Conservation (phyloP, 2,329 filamentous ascomycete genomes). For the Stagonosporopsis chrysanthemi region DNA sequence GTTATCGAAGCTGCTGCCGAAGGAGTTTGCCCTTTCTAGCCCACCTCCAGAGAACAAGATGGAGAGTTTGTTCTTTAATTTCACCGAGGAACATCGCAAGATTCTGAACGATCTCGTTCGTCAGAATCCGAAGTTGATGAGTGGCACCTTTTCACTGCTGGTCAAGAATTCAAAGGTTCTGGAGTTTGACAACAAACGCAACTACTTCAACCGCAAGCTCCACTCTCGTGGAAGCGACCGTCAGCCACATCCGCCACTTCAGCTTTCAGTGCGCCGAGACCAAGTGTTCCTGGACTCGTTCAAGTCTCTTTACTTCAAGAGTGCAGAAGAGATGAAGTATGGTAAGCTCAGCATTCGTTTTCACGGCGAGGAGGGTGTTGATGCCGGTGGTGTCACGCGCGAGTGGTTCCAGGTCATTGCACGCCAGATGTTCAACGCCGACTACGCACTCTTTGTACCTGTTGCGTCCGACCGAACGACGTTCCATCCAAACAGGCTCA, state of each 20-base stretch:
- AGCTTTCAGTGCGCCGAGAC: conserved; percentile 88
- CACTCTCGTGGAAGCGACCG: conserved; percentile 74
- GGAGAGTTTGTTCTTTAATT: conserved; percentile 92
- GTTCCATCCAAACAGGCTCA: conserved; percentile 96
- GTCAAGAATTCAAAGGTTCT: conserved; percentile 99
- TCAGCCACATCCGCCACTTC: conserved; percentile 76
- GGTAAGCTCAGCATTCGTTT: conserved; percentile 98
- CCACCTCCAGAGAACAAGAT: conserved; percentile 81
- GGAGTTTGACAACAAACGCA: conserved; percentile 99
- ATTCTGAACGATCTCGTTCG: conserved; percentile 97
- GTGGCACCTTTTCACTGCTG: conserved; percentile 91
- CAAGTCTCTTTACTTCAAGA: conserved; percentile 97
- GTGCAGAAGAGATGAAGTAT: conserved; percentile 96
- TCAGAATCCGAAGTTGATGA: conserved; percentile 98
- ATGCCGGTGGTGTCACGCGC: conserved; percentile 94
- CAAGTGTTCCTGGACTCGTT: conserved; percentile 98
- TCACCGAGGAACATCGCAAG: conserved; percentile 96
- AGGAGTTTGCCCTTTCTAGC: conserved; percentile 77
- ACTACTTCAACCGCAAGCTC: conserved; percentile 95
- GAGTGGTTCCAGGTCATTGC: conserved; percentile 99
- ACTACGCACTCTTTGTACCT: conserved; percentile 94
- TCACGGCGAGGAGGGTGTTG: conserved; percentile 95
- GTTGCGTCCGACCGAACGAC: conserved; percentile 97
- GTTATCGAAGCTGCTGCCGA: conserved; percentile 53
- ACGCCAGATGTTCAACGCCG: conserved; percentile 98